Evolutionary conservation across 2,329 filamentous ascomycete species (phyloP), one percentile per base, ranked within the genome.

Genomic region (Botryotinia convoluta): DNA sequence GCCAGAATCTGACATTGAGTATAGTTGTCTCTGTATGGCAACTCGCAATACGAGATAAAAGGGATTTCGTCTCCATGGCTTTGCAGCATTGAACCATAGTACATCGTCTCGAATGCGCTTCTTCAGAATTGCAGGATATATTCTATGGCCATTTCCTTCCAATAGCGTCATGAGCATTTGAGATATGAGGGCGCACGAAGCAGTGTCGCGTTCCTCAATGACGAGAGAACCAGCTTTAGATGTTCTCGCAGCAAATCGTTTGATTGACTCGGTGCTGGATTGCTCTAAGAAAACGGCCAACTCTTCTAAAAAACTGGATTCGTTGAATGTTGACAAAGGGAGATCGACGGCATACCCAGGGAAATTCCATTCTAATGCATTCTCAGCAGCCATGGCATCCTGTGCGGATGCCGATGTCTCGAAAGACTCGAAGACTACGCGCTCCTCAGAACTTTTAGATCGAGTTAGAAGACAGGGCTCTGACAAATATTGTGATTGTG

Each of bases 71-170:
- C 91, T 84, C 90, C 91, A 93, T 0, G 90, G 90, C 0, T 83
- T 79, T 0, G 84, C 80, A 0, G 84, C 82, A 1, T 81, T 78
- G 77, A 87, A 85, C n/a, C 83, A 84, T 0, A 60, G 70, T n/a
- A 91, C 86, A 20, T 91, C 89, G 67, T 93, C 91, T 0, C 87
- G 84, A 0, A 92, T 84, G 1, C 86, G 83, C 77, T 93, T 93
- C 0, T 82, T 82, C 1, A 91, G 78, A 0, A 83, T 37, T 0
- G 81, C 75, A 0, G 85, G 81, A 0, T 79, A 71, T 0, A 82
- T 73, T 0, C 81, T 76, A 0, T 77, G 72, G 0, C 91, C 90
- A 10, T 87, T 83, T 0, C 84, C 86, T 77, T 89, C 86, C 0
- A 93, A 79, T 0, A 92, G 77, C 0, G 89, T 85, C 82, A 92